A percentile compares a stretch with the other conserved stretches of the same genome.
Conservation (phyloP, 495 filamentous ascomycete species). For the Penicillium ochrochloron region DNA sequence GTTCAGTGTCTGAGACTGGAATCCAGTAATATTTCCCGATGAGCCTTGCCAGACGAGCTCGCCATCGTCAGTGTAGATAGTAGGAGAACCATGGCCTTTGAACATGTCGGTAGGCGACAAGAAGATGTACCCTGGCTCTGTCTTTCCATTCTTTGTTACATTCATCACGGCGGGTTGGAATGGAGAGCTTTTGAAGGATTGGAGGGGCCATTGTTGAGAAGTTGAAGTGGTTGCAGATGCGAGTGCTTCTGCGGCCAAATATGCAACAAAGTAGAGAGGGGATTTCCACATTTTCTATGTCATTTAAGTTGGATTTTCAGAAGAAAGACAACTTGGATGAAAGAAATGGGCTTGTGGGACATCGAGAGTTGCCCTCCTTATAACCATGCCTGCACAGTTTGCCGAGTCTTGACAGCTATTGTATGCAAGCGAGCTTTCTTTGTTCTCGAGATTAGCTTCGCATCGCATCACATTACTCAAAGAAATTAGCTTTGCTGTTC, state of each 20-base stretch:
- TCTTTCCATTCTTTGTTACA: constrained; percentile 9
- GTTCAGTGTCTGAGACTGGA: not conserved
- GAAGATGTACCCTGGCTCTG: constrained; percentile 9
- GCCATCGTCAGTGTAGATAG: constrained; percentile 7
- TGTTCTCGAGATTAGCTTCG: not conserved
- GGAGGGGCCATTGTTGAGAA: not conserved
- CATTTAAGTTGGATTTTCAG: not conserved
- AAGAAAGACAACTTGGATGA: not conserved
- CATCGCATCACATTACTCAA: not conserved
- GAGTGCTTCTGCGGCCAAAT: not conserved
- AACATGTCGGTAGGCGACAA: not conserved
- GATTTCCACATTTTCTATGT: not conserved
- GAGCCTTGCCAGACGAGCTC: constrained; percentile 6
- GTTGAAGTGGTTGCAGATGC: not conserved
- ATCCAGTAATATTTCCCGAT: not conserved
- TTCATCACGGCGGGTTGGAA: constrained; percentile 8
- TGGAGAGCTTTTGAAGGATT: constrained; percentile 7
- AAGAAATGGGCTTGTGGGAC: not conserved
- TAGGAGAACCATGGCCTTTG: not conserved
- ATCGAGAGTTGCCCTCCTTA: not conserved
- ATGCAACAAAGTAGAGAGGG: not conserved
- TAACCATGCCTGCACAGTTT: not conserved
- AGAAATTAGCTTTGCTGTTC: not conserved
- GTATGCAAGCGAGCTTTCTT: not conserved
- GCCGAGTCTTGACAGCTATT: not conserved